These are phyloP conservation scores for Microdochium trichocladiopsis DNA, from an alignment of 2,329 filamentous ascomycete species.

Conservation along the genomic window DNA sequence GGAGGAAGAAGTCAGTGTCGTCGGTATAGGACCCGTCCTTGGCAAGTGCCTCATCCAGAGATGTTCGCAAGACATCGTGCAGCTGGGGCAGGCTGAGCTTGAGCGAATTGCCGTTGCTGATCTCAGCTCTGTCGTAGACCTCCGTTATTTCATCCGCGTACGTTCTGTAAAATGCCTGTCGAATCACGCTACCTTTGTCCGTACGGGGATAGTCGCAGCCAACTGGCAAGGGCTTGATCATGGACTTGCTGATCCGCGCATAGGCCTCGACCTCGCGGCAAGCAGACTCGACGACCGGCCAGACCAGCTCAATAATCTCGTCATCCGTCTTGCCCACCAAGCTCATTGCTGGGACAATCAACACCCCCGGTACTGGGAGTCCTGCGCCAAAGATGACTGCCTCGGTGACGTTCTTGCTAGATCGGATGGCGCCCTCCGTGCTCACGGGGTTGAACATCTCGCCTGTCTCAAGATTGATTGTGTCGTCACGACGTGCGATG, in stretches of 20 bases:
- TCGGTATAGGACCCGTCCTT: constrained; percentile 15
- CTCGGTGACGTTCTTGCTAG: constrained; percentile 38
- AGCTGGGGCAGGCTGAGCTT: constrained; percentile 18
- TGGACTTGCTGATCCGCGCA: constrained; percentile 34
- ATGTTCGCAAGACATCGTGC: constrained; percentile 22
- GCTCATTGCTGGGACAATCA: constrained; percentile 16
- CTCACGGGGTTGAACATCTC: constrained; percentile 24
- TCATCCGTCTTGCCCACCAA: constrained; percentile 9
- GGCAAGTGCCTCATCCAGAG: constrained; percentile 16
- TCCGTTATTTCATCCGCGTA: constrained; percentile 36
- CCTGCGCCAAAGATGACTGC: constrained; percentile 45
- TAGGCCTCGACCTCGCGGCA: constrained; percentile 21
- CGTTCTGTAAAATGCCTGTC: constrained; percentile 35
- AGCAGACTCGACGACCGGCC: constrained; percentile 23
- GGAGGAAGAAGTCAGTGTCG: constrained; percentile 50
- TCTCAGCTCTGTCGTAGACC: constrained; percentile 22
- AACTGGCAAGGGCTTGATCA: constrained; percentile 40
- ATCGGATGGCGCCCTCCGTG: constrained; percentile 37
- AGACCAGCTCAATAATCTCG: constrained; percentile 21
- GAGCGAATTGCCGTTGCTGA: constrained; percentile 8
- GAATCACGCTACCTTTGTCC: constrained; percentile 47
- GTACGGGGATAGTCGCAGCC: constrained; percentile 36
- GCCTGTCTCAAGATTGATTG: constrained; percentile 24
- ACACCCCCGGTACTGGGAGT: constrained; percentile 37
- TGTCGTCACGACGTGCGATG: constrained; percentile 26